A percentile compares a stretch with the other conserved stretches of the same genome.
Evolutionary conservation across 164 flowering plant genomes (phyloP).

Genomic region (Vitis vinifera): DNA sequence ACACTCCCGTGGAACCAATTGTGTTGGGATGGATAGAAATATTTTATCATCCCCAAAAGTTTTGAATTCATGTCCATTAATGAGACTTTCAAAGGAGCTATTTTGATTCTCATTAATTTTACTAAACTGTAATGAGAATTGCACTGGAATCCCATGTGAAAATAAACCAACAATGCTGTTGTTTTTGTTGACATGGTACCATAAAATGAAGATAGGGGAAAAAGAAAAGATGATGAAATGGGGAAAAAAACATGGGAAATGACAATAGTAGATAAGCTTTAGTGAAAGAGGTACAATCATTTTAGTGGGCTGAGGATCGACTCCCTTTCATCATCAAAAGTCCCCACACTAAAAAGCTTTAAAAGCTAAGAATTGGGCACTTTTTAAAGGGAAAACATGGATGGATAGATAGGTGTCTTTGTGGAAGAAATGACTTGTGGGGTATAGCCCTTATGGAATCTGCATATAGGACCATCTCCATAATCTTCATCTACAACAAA

Average conservation of each 20-base stretch:
- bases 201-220: no score
- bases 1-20: no score
- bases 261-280: slow-evolving; percentile 2
- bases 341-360: background rate
- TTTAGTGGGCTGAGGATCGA: slow-evolving; percentile 7
- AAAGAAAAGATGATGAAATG: background rate
- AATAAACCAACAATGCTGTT: no score
- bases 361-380: slow-evolving; percentile 6
- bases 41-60: no score
- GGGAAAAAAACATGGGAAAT: background rate
- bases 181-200: no score
- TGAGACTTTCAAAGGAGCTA: no score
- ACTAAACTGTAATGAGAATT: no score
- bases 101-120: background rate
- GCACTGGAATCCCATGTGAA: no score
- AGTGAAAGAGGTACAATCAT: slow-evolving; percentile 17
- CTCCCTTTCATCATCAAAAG: background rate
- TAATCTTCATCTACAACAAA: no score
- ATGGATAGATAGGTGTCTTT: background rate
- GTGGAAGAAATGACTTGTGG: slow-evolving; percentile 2
- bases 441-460: slow-evolving; percentile 1
- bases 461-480: no score
- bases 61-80: no score
- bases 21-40: no score
- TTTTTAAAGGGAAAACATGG: background rate